Base-by-base conservation (phyloP, 106 monocot species). In the Dioscorea alata region DNA sequence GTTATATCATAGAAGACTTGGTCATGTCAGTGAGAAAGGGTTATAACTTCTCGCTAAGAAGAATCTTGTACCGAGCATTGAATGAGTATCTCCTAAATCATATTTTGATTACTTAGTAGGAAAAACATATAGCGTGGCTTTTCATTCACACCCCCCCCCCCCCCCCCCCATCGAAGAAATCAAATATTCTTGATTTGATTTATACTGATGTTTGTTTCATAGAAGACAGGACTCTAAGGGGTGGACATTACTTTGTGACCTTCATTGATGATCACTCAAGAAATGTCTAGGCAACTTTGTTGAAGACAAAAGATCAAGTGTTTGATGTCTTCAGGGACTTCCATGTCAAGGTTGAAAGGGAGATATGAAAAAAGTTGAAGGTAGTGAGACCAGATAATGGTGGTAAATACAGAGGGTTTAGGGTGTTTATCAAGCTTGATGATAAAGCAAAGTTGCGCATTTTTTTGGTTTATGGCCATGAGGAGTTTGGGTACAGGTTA, bases 171-270 rank as follows among this genome's bases (percentile, higher is more conserved):
- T 56, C 15, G 28, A 35, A 13, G 48, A 42, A 33, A 42, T 59
- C 21, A 20, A 18, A 70, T 59, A 16, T 70, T 59, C 17, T 58
- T 7, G 48, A 70, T 59, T 58, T 70, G 12, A 23, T 70, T 31
- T n/a, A 59, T 59, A 35, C 18, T 13, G 31, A 70, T 57, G 12
- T 35, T 19, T 70, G 22, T 23, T 6, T 4, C 49, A 57, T 59
- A 35, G 14, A 33, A 21, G 59, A 8, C 59, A 59, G 33, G 13
- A 59, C 18, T 19, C 16, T 59, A 28, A 15, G 59, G 6, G 56
- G 33, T 56, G 68, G 31, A n/a, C 4, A 21, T 8, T 59, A 42
- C 42, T 70, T 70, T 70, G 34, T 34, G 34, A 34, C 34, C 7
- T 34, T 34, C 34, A 34, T 34, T 7, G 7, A 34, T 34, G 34